Base-by-base conservation (phyloP, 805 yeast species). In the Candida railenensis region DNA sequence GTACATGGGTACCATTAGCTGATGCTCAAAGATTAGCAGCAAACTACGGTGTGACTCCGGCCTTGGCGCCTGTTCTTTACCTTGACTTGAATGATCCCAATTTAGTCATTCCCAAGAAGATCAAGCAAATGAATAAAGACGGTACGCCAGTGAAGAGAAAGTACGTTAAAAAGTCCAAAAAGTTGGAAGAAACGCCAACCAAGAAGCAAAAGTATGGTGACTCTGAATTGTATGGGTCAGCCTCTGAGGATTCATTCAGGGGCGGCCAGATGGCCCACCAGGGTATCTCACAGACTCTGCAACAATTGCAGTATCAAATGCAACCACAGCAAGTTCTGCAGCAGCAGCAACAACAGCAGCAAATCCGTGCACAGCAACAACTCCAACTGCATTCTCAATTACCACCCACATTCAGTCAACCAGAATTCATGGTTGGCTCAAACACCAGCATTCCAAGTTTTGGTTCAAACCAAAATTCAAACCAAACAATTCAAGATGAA, bases 1-100 rank as follows among this genome's bases (percentile, higher is more conserved):
- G 97, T 15, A 91, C 97, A 2, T 91, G 97, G 97, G 91, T 91
- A 7, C 97, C 97, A 0, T 66, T 88, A 51, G 81, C 76, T 4
- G 80, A 87, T 42, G 97, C 96, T 1, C 67, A 60, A 42, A 54
- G 62, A 40, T 58, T 72, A 46, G 77, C 78, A 7, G 56, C 58
- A n/a, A 66, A 58, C 38, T 70, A 71, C 52, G 72, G 72, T 3
- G 62, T 71, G 12, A 56, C 70, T 2, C 62, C 70, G 3, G 74
- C 68, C 36, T 53, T 59, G 47, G 74, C 74, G 4, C 77, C 77
- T 2, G 76, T 72, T 16, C 57, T 73, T 45, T 72, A 58, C 53
- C 57, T 71, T 25, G 73, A 72, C 49, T 48, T 63, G 28, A 47
- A 54, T 36, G 72, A 71, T 48, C 74, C 74, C 7, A 56, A 59